Base-by-base conservation (phyloP, 148 eudicot species). In the Vaccinium darrowii region DNA sequence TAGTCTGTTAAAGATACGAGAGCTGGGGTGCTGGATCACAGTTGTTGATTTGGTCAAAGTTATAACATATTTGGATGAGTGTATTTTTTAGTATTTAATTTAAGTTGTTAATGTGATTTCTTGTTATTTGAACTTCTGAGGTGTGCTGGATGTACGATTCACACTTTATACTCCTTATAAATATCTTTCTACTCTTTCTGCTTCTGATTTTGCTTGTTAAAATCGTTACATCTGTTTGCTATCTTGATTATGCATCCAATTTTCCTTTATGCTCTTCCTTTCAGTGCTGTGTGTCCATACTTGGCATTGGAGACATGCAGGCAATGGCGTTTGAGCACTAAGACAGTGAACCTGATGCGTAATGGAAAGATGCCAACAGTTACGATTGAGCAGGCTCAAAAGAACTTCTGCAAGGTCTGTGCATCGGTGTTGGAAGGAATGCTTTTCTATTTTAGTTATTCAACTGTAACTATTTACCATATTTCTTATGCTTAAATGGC, bases 311-410 rank as follows among this genome's bases (percentile, higher is more conserved):
- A 97, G 91, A 97, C 99, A 81, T 95, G 98, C 84, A 92, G 99
- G 16, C 99, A 95, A 86, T 97, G 99, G 99, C 94, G 99, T 86
- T 87, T 97, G 84, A 97, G 99, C 93, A 97, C 69, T 81, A 97
- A 97, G 91, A 97, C 99, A 76, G 96, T 95, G 84, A 97, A 93
- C 86, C 89, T 97, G 90, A 97, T 97, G 99, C 92, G 98, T 69
- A 93, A 94, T 82, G 99, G 99, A 71, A 97, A 97, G 85, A 97
- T 97, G 96, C 98, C 98, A 19, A 95, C 96, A 80, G 99, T 97
- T 84, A 95, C 99, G 50, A 97, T 97, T 87, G 99, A 97, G 87
- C 98, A 97, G 88, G 99, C 98, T 65, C 99, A 97, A 86, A 97
- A 95, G 92, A 97, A 97, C 88, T 97, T 92, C 76, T 91, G 93